A percentile compares a stretch with the other conserved stretches of the same genome.
phyloP scores from a whole-genome alignment of 495 filamentous ascomycete genomes.

The Xylaria curta region DNA sequence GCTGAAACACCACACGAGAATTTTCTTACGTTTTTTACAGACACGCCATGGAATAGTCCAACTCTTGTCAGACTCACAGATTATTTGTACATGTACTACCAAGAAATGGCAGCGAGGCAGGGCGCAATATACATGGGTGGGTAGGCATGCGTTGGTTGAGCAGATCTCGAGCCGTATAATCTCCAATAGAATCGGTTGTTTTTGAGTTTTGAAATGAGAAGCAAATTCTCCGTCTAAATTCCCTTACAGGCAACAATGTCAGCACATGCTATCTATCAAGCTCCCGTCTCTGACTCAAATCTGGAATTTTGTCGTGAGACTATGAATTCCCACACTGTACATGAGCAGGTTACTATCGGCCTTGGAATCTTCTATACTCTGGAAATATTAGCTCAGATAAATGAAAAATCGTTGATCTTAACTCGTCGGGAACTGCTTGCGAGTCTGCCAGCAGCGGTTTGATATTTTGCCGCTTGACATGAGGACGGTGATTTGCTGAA shows the following conservation, averaged over 20 bases:
- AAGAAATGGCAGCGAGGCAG: not conserved
- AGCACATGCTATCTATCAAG: not conserved
- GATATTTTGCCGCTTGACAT: too few relatives aligned
- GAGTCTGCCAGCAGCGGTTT: too few relatives aligned
- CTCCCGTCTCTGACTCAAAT: not conserved
- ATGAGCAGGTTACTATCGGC: not conserved
- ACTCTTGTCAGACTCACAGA: not conserved
- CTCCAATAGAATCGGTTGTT: not conserved
- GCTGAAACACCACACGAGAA: not conserved
- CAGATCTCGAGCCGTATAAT: not conserved
- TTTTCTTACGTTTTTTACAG: conserved; percentile 1
- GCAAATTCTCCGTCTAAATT: not conserved
- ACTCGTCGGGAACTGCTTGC: too few relatives aligned
- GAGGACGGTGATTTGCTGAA: too few relatives aligned
- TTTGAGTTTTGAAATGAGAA: not conserved
- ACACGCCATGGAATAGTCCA: not conserved
- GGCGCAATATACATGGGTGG: not conserved
- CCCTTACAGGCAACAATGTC: not conserved
- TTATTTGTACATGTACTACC: not conserved
- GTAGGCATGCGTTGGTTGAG: not conserved
- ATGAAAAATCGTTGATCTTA: not conserved
- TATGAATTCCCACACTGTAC: not conserved
- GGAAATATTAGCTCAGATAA: not conserved
- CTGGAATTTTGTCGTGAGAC: not conserved
- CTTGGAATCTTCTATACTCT: not conserved